Evolutionary conservation across 202 grass and related monocot genomes (phyloP).

Genomic region (Brachypodium distachyon): DNA sequence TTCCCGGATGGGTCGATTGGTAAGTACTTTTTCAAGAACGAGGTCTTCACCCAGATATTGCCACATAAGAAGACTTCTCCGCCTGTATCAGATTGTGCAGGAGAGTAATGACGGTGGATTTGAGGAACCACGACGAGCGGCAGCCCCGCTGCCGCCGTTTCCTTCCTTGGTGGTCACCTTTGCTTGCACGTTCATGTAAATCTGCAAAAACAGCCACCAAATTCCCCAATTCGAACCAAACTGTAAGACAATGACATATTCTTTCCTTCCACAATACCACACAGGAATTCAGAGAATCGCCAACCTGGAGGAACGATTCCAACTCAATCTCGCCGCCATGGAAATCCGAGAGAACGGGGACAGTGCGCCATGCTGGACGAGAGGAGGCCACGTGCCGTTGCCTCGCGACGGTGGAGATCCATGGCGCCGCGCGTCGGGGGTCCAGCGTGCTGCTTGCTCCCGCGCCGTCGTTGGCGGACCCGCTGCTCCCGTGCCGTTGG

Average conservation of each 20-base stretch:
- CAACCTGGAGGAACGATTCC: constrained; percentile 72
- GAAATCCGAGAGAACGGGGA: too few relatives aligned
- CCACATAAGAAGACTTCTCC: constrained; percentile 86
- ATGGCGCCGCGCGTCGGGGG: too few relatives aligned
- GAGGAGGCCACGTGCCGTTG: too few relatives aligned
- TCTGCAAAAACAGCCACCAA: constrained; percentile 25
- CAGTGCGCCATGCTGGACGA: too few relatives aligned
- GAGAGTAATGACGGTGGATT: constrained; percentile 70
- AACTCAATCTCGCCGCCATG: constrained; percentile 98
- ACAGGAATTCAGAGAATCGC: not conserved
- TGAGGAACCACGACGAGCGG: constrained; percentile 62
- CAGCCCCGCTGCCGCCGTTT: constrained; percentile 1
- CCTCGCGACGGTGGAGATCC: too few relatives aligned
- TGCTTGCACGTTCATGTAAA: constrained; percentile 72
- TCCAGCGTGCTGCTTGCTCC: too few relatives aligned
- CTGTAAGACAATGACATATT: not conserved
- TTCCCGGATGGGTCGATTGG: constrained; percentile 68
- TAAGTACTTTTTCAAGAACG: constrained; percentile 87
- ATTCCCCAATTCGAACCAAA: constrained; percentile 1
- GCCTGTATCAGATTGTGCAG: constrained; percentile 89
- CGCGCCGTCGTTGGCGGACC: too few relatives aligned
- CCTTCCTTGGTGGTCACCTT: constrained; percentile 48
- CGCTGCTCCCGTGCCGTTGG: too few relatives aligned
- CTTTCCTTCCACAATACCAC: not conserved
- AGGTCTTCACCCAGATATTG: constrained; percentile 87